Percentiles rank a stretch among this genome's conserved stretches.
Evolutionary conservation across 2,329 filamentous ascomycete species (phyloP).

Genomic region (Apiospora phragmitis): DNA sequence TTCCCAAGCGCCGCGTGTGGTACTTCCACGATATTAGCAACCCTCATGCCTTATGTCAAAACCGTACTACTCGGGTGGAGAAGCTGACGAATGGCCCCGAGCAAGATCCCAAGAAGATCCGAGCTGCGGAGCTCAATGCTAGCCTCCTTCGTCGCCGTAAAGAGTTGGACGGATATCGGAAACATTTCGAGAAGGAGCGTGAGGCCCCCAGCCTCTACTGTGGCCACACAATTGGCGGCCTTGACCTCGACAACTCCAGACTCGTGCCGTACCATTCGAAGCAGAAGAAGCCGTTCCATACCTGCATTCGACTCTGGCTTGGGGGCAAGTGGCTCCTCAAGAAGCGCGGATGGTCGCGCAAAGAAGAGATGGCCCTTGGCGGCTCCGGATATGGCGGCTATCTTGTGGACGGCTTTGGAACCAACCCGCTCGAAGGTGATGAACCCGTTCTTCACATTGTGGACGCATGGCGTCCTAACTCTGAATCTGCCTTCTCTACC

Average conservation of each 20-base stretch:
- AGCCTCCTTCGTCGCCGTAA: slow-evolving; percentile 18
- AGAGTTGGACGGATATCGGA: slow-evolving; percentile 27
- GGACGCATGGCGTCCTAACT: background rate
- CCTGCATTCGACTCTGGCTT: slow-evolving; percentile 47
- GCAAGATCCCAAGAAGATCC: slow-evolving; percentile 12
- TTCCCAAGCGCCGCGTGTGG: slow-evolving; percentile 51
- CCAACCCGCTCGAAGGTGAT: background rate
- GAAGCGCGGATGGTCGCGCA: slow-evolving; percentile 41
- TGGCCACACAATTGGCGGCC: slow-evolving; percentile 42
- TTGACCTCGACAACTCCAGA: slow-evolving; percentile 48
- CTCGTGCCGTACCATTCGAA: slow-evolving; percentile 47
- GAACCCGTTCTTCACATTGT: background rate
- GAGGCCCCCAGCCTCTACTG: slow-evolving; percentile 33
- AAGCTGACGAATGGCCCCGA: slow-evolving; percentile 20
- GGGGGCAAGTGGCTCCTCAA: slow-evolving; percentile 43
- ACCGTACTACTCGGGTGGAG: slow-evolving; percentile 33
- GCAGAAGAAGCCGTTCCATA: slow-evolving; percentile 46
- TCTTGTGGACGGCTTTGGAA: slow-evolving; percentile 27
- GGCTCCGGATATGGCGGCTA: slow-evolving; percentile 47
- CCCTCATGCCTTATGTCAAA: slow-evolving; percentile 44
- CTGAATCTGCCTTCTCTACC: background rate
- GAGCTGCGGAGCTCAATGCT: slow-evolving; percentile 11
- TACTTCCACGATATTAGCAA: slow-evolving; percentile 50
- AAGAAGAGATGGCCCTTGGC: slow-evolving; percentile 39
- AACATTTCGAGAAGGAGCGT: slow-evolving; percentile 39